Base-by-base conservation (phyloP, 768 basidiomycete genomes). In the Lentinula detonsa region DNA sequence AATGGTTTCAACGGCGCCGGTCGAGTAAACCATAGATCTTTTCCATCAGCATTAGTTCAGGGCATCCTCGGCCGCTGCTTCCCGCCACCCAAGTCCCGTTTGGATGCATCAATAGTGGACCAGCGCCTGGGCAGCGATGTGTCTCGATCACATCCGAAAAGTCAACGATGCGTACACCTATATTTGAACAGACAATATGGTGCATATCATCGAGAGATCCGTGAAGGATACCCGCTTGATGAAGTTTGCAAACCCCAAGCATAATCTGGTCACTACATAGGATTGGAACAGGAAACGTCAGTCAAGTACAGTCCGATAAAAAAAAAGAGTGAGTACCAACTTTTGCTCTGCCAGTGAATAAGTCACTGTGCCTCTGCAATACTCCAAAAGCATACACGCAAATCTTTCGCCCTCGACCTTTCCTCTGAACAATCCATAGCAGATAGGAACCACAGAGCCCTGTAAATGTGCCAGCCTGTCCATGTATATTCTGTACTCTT, bases 341-440 rank as follows among this genome's bases (percentile, higher is more conserved):
- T 70, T 31, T 64, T 59, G 65, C 64, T 46, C 70, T 65, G 9
- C 56, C 40, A n/a, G 61, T 34, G 45, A 66, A 60, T 28, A 52
- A 18, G 60, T 60, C 6, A 60, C 63, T 8, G 59, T 57, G 7
- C 65, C 69, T 23, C 63, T 50, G 61, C 75, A 77, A 65, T 75
- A 73, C 62, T 79, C 78, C 43, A 81, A 63, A 23, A 81, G 57
- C 60, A 78, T 65, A 61, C 72, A 75, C 3, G 61, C 74, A 8
- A 72, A 23, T 13, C 37, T 7, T 73, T 65, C 7, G 60, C 63
- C 6, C 70, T 71, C 10, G 68, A 35, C 61, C n/a, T 65, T 69
- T 15, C 72, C 71, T 28, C 65, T 64, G 62, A 66, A 81, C 31
- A 74, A 69, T 1, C 78, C 77, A 60, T 73, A 74, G 62, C 69